A percentile compares a stretch with the other conserved stretches of the same genome.
These are phyloP conservation scores for Begonia peltatifolia DNA, from an alignment of 306 rosid genomes.

Conservation along the genomic window DNA sequence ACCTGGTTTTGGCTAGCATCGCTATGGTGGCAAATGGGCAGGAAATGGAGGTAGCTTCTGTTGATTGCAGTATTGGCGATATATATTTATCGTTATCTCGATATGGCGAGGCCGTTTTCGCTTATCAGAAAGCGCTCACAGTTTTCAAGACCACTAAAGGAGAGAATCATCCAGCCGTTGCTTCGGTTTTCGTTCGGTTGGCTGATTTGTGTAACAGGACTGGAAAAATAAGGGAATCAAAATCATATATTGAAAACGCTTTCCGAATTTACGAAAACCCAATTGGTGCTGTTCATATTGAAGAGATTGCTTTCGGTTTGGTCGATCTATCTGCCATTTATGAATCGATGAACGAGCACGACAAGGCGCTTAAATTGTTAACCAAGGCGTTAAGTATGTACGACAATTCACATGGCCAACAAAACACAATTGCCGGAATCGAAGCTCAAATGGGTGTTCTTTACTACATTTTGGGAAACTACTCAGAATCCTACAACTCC, in stretches of 20 bases:
- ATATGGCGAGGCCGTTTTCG: constrained; percentile 64
- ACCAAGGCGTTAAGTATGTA: constrained; percentile 51
- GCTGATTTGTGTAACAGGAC: constrained; percentile 72
- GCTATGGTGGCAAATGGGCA: constrained; percentile 86
- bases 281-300: constrained; percentile 41
- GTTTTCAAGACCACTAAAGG: constrained; percentile 75
- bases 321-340: constrained; percentile 70
- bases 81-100: constrained; percentile 63
- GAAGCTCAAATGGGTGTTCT: constrained; percentile 96
- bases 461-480: constrained; percentile 56
- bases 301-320: constrained; percentile 73
- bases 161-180: constrained; percentile 85
- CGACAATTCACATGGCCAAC: constrained; percentile 61
- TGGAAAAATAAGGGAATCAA: constrained; percentile 68
- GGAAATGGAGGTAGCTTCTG: constrained; percentile 72
- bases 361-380: constrained; percentile 55
- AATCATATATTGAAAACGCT: constrained; percentile 64
- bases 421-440: constrained; percentile 73
- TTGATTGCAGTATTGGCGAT: constrained; percentile 89
- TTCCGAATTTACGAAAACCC: constrained; percentile 80
- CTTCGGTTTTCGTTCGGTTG: constrained; percentile 58
- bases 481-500: constrained; percentile 56
- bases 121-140: constrained; percentile 71
- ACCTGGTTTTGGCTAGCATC: constrained; percentile 86
- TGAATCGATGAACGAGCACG: constrained; percentile 75